Evolutionary conservation across 768 basidiomycete genomes (phyloP).

Genomic region (Daedalea quercina): DNA sequence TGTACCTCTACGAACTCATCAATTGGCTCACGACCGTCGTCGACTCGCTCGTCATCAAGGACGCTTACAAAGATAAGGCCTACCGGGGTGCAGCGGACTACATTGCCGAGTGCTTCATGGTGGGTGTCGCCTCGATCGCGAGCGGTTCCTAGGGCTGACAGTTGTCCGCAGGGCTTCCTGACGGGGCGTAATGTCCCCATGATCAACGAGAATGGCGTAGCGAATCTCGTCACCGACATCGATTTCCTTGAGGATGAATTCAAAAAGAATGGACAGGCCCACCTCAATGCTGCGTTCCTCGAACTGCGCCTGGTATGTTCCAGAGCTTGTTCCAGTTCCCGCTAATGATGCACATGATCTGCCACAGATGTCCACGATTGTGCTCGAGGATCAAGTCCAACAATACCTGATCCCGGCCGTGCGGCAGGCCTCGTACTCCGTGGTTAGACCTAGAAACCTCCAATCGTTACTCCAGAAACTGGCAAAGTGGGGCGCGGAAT

Average conservation of each 20-base stretch:
- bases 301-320: conserved; percentile 67
- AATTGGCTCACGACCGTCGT: conserved; percentile 97
- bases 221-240: conserved; percentile 81
- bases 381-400: conserved; percentile 65
- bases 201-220: conserved; percentile 87
- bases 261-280: conserved; percentile 62
- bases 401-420: conserved; percentile 71
- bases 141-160: neutral
- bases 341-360: conserved; percentile 1
- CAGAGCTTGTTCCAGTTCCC: neutral
- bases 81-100: conserved; percentile 86
- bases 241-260: conserved; percentile 88
- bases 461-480: conserved; percentile 77
- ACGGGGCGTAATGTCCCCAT: conserved; percentile 65
- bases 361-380: conserved; percentile 62
- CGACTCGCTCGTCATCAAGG: conserved; percentile 80
- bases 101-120: conserved; percentile 85
- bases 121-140: conserved; percentile 29
- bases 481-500: conserved; percentile 55
- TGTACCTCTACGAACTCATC: conserved; percentile 91
- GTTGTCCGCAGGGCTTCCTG: conserved; percentile 56
- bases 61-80: conserved; percentile 81
- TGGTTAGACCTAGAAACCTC: conserved; percentile 65
- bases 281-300: conserved; percentile 65
- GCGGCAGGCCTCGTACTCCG: conserved; percentile 59